These are phyloP conservation scores for Jackrogersella multiformis DNA, from an alignment of 495 filamentous ascomycete species.

Conservation along the genomic window DNA sequence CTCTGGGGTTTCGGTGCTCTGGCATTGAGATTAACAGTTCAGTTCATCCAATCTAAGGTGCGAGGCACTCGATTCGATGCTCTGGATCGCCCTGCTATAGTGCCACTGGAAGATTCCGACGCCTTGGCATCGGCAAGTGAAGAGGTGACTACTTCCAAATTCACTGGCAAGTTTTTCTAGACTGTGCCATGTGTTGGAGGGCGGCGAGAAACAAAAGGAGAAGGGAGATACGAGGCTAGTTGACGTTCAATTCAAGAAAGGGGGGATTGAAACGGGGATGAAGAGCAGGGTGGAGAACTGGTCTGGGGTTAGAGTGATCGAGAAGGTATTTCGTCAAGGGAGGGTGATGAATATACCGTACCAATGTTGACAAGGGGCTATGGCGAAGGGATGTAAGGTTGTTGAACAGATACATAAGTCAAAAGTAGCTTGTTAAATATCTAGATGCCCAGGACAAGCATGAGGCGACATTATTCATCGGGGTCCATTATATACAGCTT, in stretches of 20 bases:
- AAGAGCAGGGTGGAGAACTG: background rate
- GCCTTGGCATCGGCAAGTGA: constrained; percentile 38
- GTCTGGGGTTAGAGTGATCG: background rate
- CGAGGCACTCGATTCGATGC: constrained; percentile 67
- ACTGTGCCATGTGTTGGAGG: background rate
- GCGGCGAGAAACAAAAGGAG: background rate
- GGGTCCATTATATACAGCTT: background rate
- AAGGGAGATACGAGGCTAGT: background rate
- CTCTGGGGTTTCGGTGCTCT: constrained; percentile 72
- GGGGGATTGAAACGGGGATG: too few species aligned
- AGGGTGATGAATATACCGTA: background rate
- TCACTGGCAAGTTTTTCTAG: constrained; percentile 63
- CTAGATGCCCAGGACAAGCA: too few species aligned
- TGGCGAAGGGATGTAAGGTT: too few species aligned
- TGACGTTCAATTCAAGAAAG: background rate
- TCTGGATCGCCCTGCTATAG: constrained; percentile 63
- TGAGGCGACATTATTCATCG: too few species aligned
- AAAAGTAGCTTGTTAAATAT: too few species aligned
- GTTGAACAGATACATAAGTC: too few species aligned
- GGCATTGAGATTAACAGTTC: constrained; percentile 60
- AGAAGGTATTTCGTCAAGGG: background rate
- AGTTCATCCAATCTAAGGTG: constrained; percentile 60
- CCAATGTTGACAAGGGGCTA: background rate
- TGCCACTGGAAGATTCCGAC: constrained; percentile 39
- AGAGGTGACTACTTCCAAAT: constrained; percentile 50